Base-by-base conservation (phyloP, 169 alveolate genomes). In the Babesia sp. region DNA sequence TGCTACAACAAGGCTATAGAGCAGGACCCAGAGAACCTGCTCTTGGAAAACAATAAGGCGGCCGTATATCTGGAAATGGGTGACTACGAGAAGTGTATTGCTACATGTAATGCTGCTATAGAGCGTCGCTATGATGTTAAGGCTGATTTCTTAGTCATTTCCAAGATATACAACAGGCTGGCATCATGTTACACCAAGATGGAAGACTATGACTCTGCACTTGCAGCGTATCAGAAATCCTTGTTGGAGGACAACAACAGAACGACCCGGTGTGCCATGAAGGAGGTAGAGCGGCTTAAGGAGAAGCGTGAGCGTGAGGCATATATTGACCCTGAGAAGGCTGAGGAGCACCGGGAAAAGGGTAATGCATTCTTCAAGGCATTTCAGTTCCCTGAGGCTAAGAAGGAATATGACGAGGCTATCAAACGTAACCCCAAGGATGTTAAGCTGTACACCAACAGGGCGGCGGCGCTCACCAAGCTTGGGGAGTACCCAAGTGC, bases 331-430 rank as follows among this genome's bases (percentile, higher is more conserved):
- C 99, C 99, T 16, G 97, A 79, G 63, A 76, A 87, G 64, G 99
- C 98, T n/a, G 99, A 96, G 84, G 94, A 95, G 71, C 97, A 93
- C 69, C 85, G 93, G 26, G 93, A 84, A 48, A 84, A 90, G 85
- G 98, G 97, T 20, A 97, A 96, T 71, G 97, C 92, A 41, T 90
- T 87, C 71, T 97, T 95, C 83, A 93, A 95, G 82, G 86, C 83
- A 66, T 96, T 95, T 45, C 93, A 97, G 71, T 98, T 87, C 91
- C 99, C 99, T 0, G 97, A 91, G 36, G 99, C 99, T 29, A 94
- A 96, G 59, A 89, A 94, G 57, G 99, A 95, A 63, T 98, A 97
- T 85, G 98, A 95, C 69, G 99, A 97, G 85, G 99, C 99, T 18
- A 91, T 97, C 56, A 91, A 87, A 73, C 90, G 99, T 72, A 97